These are phyloP conservation scores for Salix arbutifolia DNA, from an alignment of 345 rosid species.

Conservation along the genomic window DNA sequence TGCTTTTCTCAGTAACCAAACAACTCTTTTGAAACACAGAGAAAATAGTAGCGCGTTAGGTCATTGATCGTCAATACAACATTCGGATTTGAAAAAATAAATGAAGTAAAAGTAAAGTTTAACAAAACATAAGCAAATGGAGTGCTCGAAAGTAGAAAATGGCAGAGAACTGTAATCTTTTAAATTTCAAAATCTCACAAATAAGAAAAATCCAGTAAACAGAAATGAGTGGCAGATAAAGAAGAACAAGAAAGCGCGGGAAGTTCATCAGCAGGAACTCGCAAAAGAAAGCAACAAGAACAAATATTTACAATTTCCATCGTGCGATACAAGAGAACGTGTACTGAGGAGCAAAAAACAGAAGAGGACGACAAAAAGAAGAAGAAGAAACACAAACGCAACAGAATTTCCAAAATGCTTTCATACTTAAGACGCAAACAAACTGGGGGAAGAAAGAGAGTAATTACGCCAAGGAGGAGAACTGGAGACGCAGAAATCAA, in stretches of 20 bases:
- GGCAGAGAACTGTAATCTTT: no score
- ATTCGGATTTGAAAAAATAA: no score
- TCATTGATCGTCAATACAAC: no score
- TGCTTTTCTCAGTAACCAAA: slow-evolving; percentile 2
- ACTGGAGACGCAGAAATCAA: slow-evolving; percentile 70
- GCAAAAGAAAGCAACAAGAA: neutral
- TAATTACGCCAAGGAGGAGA: slow-evolving; percentile 73
- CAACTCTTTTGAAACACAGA: neutral
- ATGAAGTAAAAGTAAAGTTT: no score
- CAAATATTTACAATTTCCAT: no score
- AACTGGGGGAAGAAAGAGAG: neutral
- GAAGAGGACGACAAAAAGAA: neutral
- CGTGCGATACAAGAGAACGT: neutral
- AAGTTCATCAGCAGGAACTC: neutral
- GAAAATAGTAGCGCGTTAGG: no score
- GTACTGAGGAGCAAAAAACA: neutral
- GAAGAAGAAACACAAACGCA: neutral
- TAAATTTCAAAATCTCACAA: no score
- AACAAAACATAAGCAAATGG: no score
- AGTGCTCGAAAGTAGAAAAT: no score
- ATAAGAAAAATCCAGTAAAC: neutral
- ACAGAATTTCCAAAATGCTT: neutral
- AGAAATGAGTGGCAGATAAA: neutral
- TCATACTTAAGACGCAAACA: neutral
- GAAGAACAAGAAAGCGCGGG: slow-evolving; percentile 4